Base-by-base conservation (phyloP, 352 stramenopile species). In the Peronospora farinosa region DNA sequence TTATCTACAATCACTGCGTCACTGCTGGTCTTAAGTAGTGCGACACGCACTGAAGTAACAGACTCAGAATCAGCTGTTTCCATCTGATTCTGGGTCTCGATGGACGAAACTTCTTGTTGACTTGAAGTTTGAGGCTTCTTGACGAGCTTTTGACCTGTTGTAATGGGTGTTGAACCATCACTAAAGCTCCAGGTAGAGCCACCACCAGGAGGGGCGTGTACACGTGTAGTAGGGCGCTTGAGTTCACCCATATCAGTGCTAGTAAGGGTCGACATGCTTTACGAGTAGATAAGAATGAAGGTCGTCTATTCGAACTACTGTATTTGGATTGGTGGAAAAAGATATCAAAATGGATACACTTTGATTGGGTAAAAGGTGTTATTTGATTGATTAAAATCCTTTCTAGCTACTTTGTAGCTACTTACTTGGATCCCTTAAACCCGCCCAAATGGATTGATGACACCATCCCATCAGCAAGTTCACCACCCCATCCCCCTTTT, bases 201-300 rank as follows among this genome's bases (percentile, higher is more conserved):
- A 16, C 82, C 82, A 3, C 82, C 82, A 0, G 82, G 82, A 16
- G 82, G 82, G 21, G 82, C 79, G 52, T 88, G 75, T 40, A 91
- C 76, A 27, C 82, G 82, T 46, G 82, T 91, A 6, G 74, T 86
- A 30, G 79, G 79, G 23, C 79, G 78, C 66, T 87, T 88, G 50
- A 91, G 69, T 53, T 87, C 78, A 50, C 77, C 77, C 52, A 93
- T 86, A 49, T 93, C 82, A 0, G 78, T 63, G 60, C 79, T 91
- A 37, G 79, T 93, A 39, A 91, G 72, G 25, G 82, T 93, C 58
- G 79, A 91, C 82, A 93, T 90, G 19, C 19, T 21, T 21, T 3
- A 21, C 19, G 19, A 9, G 1, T 65, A 5, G 2, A 25, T 40
- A 2, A 6, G 10, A 21, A 23, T 25, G 1, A 15, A 13, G 5